A percentile compares a stretch with the other conserved stretches of the same genome.
These are phyloP conservation scores for Xylaria sp. DNA, from an alignment of 495 filamentous ascomycete species.

Conservation along the genomic window DNA sequence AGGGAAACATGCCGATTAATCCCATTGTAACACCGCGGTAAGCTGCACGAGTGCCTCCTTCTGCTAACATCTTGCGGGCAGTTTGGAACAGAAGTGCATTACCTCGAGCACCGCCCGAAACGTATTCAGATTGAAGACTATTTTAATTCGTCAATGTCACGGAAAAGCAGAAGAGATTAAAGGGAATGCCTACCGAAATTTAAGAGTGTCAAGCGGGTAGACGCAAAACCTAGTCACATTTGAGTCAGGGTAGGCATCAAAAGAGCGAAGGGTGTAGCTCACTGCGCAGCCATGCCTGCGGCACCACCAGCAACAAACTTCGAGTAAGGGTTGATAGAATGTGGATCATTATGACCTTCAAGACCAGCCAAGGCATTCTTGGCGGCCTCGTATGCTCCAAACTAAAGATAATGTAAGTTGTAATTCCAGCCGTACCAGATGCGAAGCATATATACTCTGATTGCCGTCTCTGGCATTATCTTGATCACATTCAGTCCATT, in stretches of 20 bases:
- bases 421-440: neutral
- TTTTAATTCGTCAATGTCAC: constrained; percentile 27
- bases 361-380: constrained; percentile 85
- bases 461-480: constrained; percentile 97
- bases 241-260: constrained; percentile 35
- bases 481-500: constrained; percentile 97
- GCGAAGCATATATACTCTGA: constrained; percentile 58
- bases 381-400: constrained; percentile 94
- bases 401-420: constrained; percentile 48
- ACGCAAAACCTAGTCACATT: constrained; percentile 72
- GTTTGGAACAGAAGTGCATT: constrained; percentile 85
- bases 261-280: constrained; percentile 41
- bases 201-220: constrained; percentile 96
- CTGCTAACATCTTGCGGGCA: constrained; percentile 81
- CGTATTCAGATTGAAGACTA: constrained; percentile 93
- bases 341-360: constrained; percentile 87
- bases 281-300: constrained; percentile 93
- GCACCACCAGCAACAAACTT: constrained; percentile 91
- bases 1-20: constrained; percentile 94
- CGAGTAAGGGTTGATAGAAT: constrained; percentile 77
- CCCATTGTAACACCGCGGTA: constrained; percentile 95
- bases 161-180: neutral
- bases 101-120: constrained; percentile 81
- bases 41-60: constrained; percentile 74
- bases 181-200: constrained; percentile 71